Percentiles rank a stretch among this genome's conserved stretches.
Evolutionary conservation across 1,284 basidiomycete genomes (phyloP).

Genomic region (Fomes fomentarius): DNA sequence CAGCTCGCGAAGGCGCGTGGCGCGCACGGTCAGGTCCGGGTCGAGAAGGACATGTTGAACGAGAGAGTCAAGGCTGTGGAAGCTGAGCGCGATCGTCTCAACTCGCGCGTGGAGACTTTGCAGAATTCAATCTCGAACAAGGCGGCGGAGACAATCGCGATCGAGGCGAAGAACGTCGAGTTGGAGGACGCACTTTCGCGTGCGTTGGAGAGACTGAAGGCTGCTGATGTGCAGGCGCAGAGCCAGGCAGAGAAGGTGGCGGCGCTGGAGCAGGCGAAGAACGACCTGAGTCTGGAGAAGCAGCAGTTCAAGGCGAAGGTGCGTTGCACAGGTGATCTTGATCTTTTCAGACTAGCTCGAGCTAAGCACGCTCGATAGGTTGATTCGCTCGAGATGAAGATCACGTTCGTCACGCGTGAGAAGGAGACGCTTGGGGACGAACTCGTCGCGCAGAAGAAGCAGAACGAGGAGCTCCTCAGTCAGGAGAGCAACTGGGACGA

Average conservation of each 20-base stretch:
- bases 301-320: conserved; percentile 63
- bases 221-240: conserved; percentile 67
- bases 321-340: conserved; percentile 31
- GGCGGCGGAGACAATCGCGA: conserved; percentile 46
- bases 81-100: conserved; percentile 62
- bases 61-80: conserved; percentile 66
- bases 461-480: conserved; percentile 57
- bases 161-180: conserved; percentile 61
- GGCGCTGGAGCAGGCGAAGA: conserved; percentile 62
- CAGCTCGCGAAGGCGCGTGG: conserved; percentile 75
- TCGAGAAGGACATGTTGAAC: conserved; percentile 73
- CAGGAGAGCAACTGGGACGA: conserved; percentile 76
- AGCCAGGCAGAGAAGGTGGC: conserved; percentile 58
- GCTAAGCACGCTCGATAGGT: conserved; percentile 42
- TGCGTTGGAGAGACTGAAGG: conserved; percentile 68
- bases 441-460: conserved; percentile 54
- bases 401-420: conserved; percentile 58
- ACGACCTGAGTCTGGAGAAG: conserved; percentile 55
- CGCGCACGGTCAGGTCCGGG: conserved; percentile 75
- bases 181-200: conserved; percentile 70
- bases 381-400: conserved; percentile 60
- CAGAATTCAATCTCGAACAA: conserved; percentile 49
- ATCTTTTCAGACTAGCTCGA: not conserved
- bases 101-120: conserved; percentile 55
- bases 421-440: conserved; percentile 58